Evolutionary conservation across 2,329 filamentous ascomycete genomes (phyloP).

Genomic region (Arthroderma sp.): DNA sequence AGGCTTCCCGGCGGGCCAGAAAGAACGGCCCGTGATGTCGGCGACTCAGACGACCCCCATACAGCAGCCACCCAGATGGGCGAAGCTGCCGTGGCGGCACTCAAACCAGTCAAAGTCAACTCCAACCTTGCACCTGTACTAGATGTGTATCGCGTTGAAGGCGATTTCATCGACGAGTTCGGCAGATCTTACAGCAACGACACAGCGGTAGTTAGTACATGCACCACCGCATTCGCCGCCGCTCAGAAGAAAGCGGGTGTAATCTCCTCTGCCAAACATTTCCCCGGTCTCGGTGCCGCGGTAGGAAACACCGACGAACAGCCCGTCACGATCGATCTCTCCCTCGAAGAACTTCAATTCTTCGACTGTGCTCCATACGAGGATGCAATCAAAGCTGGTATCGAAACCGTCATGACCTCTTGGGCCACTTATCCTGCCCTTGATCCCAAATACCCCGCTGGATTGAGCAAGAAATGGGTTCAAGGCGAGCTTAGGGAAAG

Average conservation of each 20-base stretch:
- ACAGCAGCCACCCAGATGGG: slow-evolving; percentile 14
- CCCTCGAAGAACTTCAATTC: slow-evolving; percentile 12
- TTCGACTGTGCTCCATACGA: slow-evolving; percentile 18
- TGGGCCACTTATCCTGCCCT: slow-evolving; percentile 20
- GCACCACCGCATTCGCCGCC: slow-evolving; percentile 13
- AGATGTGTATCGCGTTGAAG: slow-evolving; percentile 17
- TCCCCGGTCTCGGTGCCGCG: slow-evolving; percentile 20
- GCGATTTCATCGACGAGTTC: slow-evolving; percentile 17
- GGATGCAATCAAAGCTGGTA: slow-evolving; percentile 14
- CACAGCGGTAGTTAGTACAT: slow-evolving; percentile 12
- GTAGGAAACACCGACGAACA: slow-evolving; percentile 17
- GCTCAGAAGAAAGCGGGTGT: slow-evolving; percentile 14
- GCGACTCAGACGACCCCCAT: slow-evolving; percentile 12
- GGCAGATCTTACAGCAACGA: slow-evolving; percentile 18
- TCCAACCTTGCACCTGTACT: slow-evolving; percentile 18
- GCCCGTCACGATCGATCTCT: slow-evolving; percentile 17
- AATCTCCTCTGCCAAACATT: slow-evolving; percentile 20
- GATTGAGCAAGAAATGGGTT: slow-evolving; percentile 18
- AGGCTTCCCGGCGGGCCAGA: slow-evolving; percentile 8
- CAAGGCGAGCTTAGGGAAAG: slow-evolving; percentile 16
- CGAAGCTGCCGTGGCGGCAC: slow-evolving; percentile 12
- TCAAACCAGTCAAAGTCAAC: slow-evolving; percentile 14
- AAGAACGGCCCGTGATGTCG: not conserved
- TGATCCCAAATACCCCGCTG: slow-evolving; percentile 18
- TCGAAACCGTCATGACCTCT: slow-evolving; percentile 22